Base-by-base conservation (phyloP, 1,139 yeast species). In the Candida anutae region DNA sequence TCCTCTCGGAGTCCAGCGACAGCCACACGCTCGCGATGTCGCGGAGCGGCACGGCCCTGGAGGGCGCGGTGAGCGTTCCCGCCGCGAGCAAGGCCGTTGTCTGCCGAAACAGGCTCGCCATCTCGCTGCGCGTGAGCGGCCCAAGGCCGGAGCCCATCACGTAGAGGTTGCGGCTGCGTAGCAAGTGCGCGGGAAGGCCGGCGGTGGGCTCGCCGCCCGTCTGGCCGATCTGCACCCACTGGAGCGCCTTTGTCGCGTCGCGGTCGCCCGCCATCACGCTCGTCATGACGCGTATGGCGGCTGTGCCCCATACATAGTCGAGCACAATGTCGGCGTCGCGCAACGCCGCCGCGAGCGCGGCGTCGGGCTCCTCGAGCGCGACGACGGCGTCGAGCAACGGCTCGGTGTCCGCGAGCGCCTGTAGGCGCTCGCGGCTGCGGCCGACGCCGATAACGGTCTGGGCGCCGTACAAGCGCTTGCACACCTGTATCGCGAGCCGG, bases 101-200 rank as follows among this genome's bases (percentile, higher is more conserved):
- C 5, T 29, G 14, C 10, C 25, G 24, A 6, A 40, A 33, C 3
- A 28, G 23, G 6, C 14, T 20, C 2, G 10, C 6, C 23, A 35
- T 30, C 16, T 28, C 28, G 2, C 16, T 25, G 3, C 22, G 20
- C 5, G 31, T 19, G 15, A 41, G 34, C 5, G 51, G 44, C 2
- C 53, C 52, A 19, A 47, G 17, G 1, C 53, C 53, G 25, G 48
- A 45, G 2, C 53, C 53, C 21, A 42, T 29, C 5, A 48, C 20
- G 15, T 26, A 28, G n/a, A 48, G 33, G 30, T 48, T 48, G 18
- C 31, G 28, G n/a, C 39, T 25, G 31, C 53, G 36, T 18, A 48
- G 37, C n/a, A 34, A 14, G 1, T 33, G 33, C 15, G 40, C 37
- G 6, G 37, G 32, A 3, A 46, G 27, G 8, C 27, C 24, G 12